Conservation (phyloP, 108 stramenopile species). For the Skeletonema tropicum region DNA sequence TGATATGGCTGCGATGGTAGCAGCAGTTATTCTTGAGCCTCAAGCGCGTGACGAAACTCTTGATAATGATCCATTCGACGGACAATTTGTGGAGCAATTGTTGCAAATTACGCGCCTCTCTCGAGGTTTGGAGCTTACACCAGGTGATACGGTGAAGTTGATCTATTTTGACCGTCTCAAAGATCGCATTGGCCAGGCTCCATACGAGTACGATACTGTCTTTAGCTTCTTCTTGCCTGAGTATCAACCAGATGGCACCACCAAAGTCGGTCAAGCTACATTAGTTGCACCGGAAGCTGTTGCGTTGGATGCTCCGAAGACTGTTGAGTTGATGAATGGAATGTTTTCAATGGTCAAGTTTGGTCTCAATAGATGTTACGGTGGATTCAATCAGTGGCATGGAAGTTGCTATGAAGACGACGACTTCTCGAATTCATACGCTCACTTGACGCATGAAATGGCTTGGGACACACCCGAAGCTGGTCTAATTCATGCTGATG, state of each 20-base stretch:
- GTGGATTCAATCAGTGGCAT: constrained; percentile 32
- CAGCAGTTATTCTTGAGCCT: constrained; percentile 64
- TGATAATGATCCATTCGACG: constrained; percentile 66
- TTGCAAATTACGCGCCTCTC: constrained; percentile 27
- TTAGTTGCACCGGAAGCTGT: constrained; percentile 53
- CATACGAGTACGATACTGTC: constrained; percentile 50
- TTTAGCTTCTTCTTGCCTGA: constrained; percentile 61
- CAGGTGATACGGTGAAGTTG: background rate
- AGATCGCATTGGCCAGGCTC: constrained; percentile 42
- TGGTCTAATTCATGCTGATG: background rate
- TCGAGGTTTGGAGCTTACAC: background rate
- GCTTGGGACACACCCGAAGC: constrained; percentile 24
- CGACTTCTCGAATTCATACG: constrained; percentile 10
- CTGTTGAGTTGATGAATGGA: constrained; percentile 51
- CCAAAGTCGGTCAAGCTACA: constrained; percentile 4
- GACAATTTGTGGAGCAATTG: constrained; percentile 65
- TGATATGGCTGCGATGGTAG: constrained; percentile 57
- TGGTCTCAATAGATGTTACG: constrained; percentile 49
- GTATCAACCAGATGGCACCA: constrained; percentile 45
- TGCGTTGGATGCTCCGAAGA: constrained; percentile 48
- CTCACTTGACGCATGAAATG: background rate
- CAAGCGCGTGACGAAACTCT: constrained; percentile 54
- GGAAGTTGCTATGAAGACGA: constrained; percentile 30
- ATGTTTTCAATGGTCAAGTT: constrained; percentile 50
- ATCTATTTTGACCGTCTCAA: background rate